Conservation (phyloP, 2,329 filamentous ascomycete species). For the Fusarium verrucosum region DNA sequence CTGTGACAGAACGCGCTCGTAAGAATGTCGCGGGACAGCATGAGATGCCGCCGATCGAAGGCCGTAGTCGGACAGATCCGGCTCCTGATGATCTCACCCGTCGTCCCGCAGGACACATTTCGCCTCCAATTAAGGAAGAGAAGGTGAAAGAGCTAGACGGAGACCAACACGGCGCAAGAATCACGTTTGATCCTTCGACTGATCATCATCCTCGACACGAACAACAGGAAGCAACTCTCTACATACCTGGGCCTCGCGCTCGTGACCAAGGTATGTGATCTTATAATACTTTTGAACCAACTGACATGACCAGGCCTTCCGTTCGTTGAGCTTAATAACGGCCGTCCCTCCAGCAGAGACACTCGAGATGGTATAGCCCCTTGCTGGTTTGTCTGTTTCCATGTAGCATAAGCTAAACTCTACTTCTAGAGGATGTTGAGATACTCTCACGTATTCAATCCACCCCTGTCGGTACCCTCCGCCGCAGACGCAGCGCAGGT, state of each 20-base stretch:
- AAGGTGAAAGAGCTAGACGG: not conserved
- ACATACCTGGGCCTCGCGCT: slow-evolving; percentile 48
- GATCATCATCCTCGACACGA: slow-evolving; percentile 42
- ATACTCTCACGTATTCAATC: slow-evolving; percentile 25
- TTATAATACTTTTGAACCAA: not conserved
- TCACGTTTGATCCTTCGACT: slow-evolving; percentile 44
- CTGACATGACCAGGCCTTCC: slow-evolving; percentile 39
- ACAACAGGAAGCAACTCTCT: slow-evolving; percentile 41
- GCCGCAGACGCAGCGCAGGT: slow-evolving; percentile 39
- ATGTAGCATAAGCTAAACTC: not conserved
- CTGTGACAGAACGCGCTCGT: slow-evolving; percentile 12
- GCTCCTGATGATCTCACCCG: not conserved
- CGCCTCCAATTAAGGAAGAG: not conserved
- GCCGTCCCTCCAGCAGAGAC: slow-evolving; percentile 36
- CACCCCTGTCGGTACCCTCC: slow-evolving; percentile 20
- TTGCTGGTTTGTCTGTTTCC: not conserved
- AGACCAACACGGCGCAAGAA: slow-evolving; percentile 23
- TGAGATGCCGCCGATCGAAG: slow-evolving; percentile 19
- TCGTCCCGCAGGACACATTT: not conserved
- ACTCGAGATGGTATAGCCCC: slow-evolving; percentile 15
- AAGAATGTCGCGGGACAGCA: slow-evolving; percentile 1
- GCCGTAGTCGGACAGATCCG: slow-evolving; percentile 25
- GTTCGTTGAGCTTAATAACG: slow-evolving; percentile 40
- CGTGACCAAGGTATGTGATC: slow-evolving; percentile 42
- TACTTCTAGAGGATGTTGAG: slow-evolving; percentile 33